phyloP scores from a whole-genome alignment of 2,329 filamentous ascomycete genomes.

The Alternaria panax region DNA sequence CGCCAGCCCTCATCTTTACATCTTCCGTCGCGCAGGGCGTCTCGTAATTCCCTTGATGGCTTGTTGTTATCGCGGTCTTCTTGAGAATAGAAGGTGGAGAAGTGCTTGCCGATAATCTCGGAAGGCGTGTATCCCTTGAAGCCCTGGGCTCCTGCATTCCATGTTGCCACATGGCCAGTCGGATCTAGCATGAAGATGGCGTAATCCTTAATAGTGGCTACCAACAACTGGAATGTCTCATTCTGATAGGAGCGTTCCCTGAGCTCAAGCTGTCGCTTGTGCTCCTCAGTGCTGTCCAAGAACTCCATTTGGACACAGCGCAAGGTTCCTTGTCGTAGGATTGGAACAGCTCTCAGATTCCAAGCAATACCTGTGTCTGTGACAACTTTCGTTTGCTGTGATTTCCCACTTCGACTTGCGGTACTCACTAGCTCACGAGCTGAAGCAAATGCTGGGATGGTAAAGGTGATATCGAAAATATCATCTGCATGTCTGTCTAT shows the following conservation, averaged over 20 bases:
- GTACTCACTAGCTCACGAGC: conserved; percentile 49
- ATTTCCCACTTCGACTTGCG: conserved; percentile 47
- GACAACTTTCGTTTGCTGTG: conserved; percentile 47
- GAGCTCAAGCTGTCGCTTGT: conserved; percentile 46
- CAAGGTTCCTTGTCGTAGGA: conserved; percentile 51
- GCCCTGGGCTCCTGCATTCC: conserved; percentile 64
- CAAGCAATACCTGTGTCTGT: conserved; percentile 34
- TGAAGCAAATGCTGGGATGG: conserved; percentile 47
- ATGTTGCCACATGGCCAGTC: conserved; percentile 63
- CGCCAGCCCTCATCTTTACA: conserved; percentile 69
- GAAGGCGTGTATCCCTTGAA: conserved; percentile 63
- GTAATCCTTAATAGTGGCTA: conserved; percentile 68
- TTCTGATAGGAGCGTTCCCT: conserved; percentile 56
- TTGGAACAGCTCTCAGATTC: conserved; percentile 53
- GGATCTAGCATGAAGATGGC: conserved; percentile 69
- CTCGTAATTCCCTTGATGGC: conserved; percentile 60
- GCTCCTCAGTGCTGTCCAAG: conserved; percentile 48
- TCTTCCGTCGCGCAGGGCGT: conserved; percentile 63
- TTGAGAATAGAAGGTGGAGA: conserved; percentile 63
- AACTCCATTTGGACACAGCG: conserved; percentile 55
- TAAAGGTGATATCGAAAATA: conserved; percentile 45
- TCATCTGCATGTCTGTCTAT: conserved; percentile 51
- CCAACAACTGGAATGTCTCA: conserved; percentile 66
- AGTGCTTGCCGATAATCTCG: conserved; percentile 66
- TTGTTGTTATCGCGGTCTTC: conserved; percentile 61